Percentiles rank a stretch among this genome's conserved stretches.
Conservation (phyloP, 2,329 filamentous ascomycete genomes). For the Sphaerulina vaccinii region DNA sequence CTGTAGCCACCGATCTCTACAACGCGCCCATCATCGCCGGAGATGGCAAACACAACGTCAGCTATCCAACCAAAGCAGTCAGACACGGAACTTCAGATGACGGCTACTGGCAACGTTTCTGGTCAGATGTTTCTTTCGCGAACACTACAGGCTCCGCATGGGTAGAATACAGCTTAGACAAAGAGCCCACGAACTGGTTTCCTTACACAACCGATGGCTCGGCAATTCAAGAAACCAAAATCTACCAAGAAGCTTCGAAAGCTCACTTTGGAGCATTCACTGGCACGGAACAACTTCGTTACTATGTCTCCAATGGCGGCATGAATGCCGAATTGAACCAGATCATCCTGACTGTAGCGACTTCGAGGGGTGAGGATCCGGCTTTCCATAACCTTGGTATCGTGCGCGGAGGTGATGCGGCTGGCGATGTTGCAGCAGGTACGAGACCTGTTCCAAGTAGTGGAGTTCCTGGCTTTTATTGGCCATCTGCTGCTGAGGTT, state of each 20-base stretch:
- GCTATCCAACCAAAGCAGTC: constrained; percentile 15
- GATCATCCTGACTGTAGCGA: constrained; percentile 10
- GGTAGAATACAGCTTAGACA: constrained; percentile 15
- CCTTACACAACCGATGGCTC: constrained; percentile 6
- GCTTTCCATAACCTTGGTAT: constrained; percentile 13
- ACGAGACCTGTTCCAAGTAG: constrained; percentile 4
- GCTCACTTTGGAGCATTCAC: constrained; percentile 12
- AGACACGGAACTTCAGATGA: neutral
- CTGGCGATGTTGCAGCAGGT: neutral
- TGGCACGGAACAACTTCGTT: constrained; percentile 10
- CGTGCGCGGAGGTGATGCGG: constrained; percentile 18
- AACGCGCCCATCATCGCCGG: constrained; percentile 14
- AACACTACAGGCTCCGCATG: constrained; percentile 8
- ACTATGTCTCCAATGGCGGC: constrained; percentile 12
- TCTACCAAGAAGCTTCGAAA: constrained; percentile 4
- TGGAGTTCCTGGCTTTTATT: constrained; percentile 14
- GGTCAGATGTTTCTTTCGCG: constrained; percentile 12
- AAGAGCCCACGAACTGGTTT: constrained; percentile 10
- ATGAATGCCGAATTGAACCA: constrained; percentile 8
- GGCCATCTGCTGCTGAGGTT: constrained; percentile 13
- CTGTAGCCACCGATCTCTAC: constrained; percentile 13
- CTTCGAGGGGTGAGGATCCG: constrained; percentile 10
- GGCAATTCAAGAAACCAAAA: constrained; percentile 10
- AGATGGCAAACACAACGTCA: constrained; percentile 16
- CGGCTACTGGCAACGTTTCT: constrained; percentile 18